Evolutionary conservation across 805 yeast genomes (phyloP), one percentile per base, ranked within the genome.

Genomic region (Candida palmyrensis): DNA sequence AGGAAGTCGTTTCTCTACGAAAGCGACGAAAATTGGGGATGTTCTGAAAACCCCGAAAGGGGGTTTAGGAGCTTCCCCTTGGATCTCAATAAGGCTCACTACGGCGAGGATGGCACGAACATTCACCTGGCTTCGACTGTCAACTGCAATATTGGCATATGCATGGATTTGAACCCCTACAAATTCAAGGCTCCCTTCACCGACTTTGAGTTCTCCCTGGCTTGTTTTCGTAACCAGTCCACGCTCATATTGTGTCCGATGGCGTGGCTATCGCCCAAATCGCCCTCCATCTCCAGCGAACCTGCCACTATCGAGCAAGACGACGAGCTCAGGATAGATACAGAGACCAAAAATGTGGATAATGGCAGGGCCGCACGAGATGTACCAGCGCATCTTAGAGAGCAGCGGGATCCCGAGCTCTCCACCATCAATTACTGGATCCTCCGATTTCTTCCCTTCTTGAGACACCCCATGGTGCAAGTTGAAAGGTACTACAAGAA

Each of bases 101-200:
- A 50, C 29, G 19, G 37, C 6, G 25, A 33, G 12, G n/a, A n/a
- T n/a, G n/a, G n/a, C n/a, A n/a, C n/a, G n/a, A 42, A 34, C 4
- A 36, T 34, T 8, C 33, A 37, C 4, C 14, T 29, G 5, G 37
- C 46, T 12, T 27, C 17, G 13, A 22, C 25, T 16, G 39, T 57
- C 8, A 41, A 42, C 2, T 61, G 82, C 1, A 69, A 79, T 21
- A 66, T 89, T 35, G 97, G 96, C 0, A 87, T 89, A 5, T 89
- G 97, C 53, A 89, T 89, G 97, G 97, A 89, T 58, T 55, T 89
- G 40, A 88, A 85, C 52, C 96, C 96, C 0, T 82, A 84, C 53
- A 69, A 83, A 51, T 89, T 89, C 53, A 65, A 73, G 41, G 87
- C 95, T 1, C 88, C 94, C 1, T 88, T 86, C 57, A 64, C 70